phyloP scores from a whole-genome alignment of 306 rosid genomes.

The Quercus suber region DNA sequence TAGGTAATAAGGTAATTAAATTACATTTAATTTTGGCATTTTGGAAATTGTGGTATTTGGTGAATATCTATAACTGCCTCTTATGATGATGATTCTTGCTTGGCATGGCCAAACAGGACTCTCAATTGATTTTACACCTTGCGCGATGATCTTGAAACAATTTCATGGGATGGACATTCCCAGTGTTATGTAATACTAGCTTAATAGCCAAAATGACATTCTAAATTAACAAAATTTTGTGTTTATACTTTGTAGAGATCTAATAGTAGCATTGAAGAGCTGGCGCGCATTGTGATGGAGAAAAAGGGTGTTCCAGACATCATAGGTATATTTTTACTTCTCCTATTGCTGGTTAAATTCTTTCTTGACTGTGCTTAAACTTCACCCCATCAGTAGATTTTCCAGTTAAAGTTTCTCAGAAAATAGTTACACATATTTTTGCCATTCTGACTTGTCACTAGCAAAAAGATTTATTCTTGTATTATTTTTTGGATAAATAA shows the following conservation, averaged over 20 bases:
- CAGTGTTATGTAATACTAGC: no score
- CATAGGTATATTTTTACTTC: slow-evolving; percentile 30
- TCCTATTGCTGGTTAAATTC: background rate
- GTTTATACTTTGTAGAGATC: slow-evolving; percentile 35
- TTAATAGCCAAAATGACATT: background rate
- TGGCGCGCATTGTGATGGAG: slow-evolving; percentile 57
- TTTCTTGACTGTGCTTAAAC: background rate
- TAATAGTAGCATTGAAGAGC: slow-evolving; percentile 48
- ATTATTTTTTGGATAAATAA: no score
- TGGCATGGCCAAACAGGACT: no score
- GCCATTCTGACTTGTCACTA: no score
- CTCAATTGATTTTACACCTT: no score
- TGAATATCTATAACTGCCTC: background rate
- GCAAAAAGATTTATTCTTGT: no score
- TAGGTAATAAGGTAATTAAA: no score
- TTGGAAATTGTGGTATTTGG: background rate
- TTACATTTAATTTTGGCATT: background rate
- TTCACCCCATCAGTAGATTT: background rate
- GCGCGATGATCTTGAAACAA: no score
- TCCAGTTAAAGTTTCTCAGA: background rate
- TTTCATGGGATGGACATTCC: no score
- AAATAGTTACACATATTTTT: background rate
- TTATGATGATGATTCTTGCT: no score
- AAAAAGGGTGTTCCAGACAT: slow-evolving; percentile 65
- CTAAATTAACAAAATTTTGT: background rate